A percentile compares a stretch with the other conserved stretches of the same genome.
Conservation (phyloP, 2,329 filamentous ascomycete species). For the Arachnomyces sp. region DNA sequence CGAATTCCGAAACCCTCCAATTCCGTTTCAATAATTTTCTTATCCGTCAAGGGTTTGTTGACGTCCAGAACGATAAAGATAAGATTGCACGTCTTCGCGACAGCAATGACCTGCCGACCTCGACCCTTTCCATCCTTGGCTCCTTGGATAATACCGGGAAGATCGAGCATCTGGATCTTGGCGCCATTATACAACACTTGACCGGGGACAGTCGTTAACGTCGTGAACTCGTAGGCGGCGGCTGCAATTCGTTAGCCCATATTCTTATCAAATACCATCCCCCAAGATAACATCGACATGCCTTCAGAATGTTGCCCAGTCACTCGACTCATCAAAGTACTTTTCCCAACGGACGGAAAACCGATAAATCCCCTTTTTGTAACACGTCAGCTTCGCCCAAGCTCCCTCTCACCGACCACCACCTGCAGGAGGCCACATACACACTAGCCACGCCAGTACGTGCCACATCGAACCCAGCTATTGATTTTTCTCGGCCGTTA, state of each 20-base stretch:
- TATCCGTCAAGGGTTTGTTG: conserved; percentile 96
- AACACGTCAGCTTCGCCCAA: neutral
- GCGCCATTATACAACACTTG: conserved; percentile 95
- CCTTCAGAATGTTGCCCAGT: conserved; percentile 93
- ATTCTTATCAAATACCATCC: neutral
- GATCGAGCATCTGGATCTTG: conserved; percentile 94
- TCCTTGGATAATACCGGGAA: conserved; percentile 97
- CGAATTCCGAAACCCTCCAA: conserved; percentile 95
- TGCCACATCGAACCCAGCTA: conserved; percentile 89
- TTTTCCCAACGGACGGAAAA: conserved; percentile 96
- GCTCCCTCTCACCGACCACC: neutral
- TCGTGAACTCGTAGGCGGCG: conserved; percentile 97
- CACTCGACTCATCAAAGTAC: conserved; percentile 88
- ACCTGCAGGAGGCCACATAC: conserved; percentile 29
- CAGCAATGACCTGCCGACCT: conserved; percentile 96
- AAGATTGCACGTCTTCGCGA: conserved; percentile 95
- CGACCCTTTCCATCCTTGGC: conserved; percentile 97
- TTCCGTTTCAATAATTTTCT: conserved; percentile 88
- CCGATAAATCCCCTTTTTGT: conserved; percentile 72
- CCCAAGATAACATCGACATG: conserved; percentile 17
- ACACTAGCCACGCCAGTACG: conserved; percentile 95
- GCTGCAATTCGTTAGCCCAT: conserved; percentile 35
- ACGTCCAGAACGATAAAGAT: conserved; percentile 99
- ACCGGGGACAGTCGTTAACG: conserved; percentile 90
- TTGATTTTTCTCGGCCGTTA: conserved; percentile 13